Percentiles rank a stretch among this genome's conserved stretches.
Evolutionary conservation across 139 green algal species (phyloP).

Genomic region (Chlorella sp.): DNA sequence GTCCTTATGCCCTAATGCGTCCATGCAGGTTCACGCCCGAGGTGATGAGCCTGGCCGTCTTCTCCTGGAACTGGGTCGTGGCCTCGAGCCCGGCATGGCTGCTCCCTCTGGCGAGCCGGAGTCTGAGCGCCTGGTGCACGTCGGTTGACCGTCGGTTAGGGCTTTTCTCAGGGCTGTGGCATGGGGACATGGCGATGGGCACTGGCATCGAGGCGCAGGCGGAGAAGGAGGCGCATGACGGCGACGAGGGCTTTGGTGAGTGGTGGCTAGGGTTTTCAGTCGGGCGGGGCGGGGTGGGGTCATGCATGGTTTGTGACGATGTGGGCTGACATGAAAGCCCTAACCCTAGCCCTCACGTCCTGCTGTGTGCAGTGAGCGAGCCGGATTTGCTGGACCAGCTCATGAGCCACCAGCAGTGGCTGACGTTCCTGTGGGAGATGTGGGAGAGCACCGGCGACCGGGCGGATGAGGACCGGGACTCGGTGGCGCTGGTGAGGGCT

Average conservation of each 20-base stretch:
- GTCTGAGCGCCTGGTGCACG: constrained; percentile 46
- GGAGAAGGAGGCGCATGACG: not conserved
- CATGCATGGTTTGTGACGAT: too few relatives aligned
- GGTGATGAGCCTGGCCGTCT: constrained; percentile 39
- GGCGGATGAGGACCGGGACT: constrained; percentile 9
- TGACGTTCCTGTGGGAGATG: constrained; percentile 30
- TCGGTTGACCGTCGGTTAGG: constrained; percentile 44
- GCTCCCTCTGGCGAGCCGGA: constrained; percentile 41
- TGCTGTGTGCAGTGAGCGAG: too few relatives aligned
- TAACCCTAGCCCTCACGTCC: too few relatives aligned
- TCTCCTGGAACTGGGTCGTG: constrained; percentile 58
- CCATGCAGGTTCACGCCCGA: constrained; percentile 28
- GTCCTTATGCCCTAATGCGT: not conserved
- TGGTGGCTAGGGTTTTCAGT: too few relatives aligned
- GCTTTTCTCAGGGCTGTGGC: constrained; percentile 44
- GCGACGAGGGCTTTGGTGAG: too few relatives aligned
- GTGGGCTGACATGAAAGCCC: too few relatives aligned
- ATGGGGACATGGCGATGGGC: not conserved
- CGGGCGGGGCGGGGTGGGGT: too few relatives aligned
- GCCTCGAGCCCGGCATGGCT: constrained; percentile 34
- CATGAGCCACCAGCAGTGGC: constrained; percentile 21
- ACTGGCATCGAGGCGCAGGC: constrained; percentile 5
- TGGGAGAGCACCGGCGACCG: constrained; percentile 21
- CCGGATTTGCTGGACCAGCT: constrained; percentile 17
- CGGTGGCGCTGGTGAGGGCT: constrained; percentile 7